Conservation (phyloP, 1,139 yeast genomes). For the Pichia kudriavzevii region DNA sequence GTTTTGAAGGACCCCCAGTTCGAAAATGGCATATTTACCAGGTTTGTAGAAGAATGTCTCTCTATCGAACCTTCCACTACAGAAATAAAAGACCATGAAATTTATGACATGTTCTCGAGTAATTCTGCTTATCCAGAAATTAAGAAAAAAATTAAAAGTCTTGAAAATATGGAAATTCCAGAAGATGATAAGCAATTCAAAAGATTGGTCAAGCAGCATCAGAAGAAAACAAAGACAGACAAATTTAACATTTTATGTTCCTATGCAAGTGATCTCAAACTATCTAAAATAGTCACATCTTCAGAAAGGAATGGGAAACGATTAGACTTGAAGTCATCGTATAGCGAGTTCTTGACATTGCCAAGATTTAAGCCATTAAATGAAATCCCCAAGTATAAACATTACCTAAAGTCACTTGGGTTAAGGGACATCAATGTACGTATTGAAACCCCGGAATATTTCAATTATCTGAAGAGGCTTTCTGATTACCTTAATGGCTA, state of each 20-base stretch:
- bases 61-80: background rate
- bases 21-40: constrained; percentile 11
- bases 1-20: constrained; percentile 28
- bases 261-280: constrained; percentile 42
- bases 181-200: background rate
- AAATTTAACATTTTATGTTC: constrained; percentile 29
- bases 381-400: constrained; percentile 18
- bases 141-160: constrained; percentile 3
- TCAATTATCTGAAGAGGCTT: constrained; percentile 37
- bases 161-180: constrained; percentile 4
- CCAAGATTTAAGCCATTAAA: constrained; percentile 25
- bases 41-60: constrained; percentile 10
- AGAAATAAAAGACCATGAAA: constrained; percentile 10
- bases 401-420: constrained; percentile 13
- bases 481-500: constrained; percentile 40
- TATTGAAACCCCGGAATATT: constrained; percentile 28
- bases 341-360: constrained; percentile 45
- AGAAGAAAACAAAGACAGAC: background rate
- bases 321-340: constrained; percentile 48
- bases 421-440: constrained; percentile 11
- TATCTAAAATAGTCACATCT: constrained; percentile 44
- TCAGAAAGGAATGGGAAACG: constrained; percentile 61
- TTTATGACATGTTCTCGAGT: constrained; percentile 20
- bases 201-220: constrained; percentile 18
- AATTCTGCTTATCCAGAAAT: constrained; percentile 6